These are phyloP conservation scores for Phytophthora ohioensis DNA, from an alignment of 352 stramenopile genomes.

Conservation along the genomic window DNA sequence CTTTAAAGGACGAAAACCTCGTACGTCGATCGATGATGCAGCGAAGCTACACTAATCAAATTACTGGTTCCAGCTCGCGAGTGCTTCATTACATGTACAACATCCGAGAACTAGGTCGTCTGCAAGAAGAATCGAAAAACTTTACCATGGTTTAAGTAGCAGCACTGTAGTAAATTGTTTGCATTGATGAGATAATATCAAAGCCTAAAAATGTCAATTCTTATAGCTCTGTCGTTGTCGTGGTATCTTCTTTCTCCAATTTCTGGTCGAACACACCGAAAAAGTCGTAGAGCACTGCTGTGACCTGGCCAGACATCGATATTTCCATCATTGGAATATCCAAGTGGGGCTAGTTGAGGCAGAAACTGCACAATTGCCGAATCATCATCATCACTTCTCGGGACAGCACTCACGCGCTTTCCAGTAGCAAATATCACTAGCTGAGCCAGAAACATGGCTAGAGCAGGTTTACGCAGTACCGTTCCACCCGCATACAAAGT, in stretches of 20 bases:
- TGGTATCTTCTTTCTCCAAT: background rate
- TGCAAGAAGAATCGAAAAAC: slow-evolving; percentile 15
- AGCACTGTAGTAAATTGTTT: background rate
- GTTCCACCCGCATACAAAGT: slow-evolving; percentile 14
- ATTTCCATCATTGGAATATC: background rate
- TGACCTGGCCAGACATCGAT: slow-evolving; percentile 3
- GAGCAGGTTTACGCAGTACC: slow-evolving; percentile 22
- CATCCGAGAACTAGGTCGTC: slow-evolving; percentile 6
- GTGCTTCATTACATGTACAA: slow-evolving; percentile 30
- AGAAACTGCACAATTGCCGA: slow-evolving; percentile 10
- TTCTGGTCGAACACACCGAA: slow-evolving; percentile 14
- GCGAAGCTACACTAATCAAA: slow-evolving; percentile 20
- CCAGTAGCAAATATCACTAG: slow-evolving; percentile 19
- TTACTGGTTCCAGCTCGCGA: slow-evolving; percentile 26
- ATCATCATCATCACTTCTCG: background rate
- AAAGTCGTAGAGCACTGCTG: slow-evolving; percentile 31
- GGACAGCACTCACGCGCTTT: background rate
- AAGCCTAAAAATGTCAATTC: too few relatives aligned
- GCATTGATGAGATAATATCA: too few relatives aligned
- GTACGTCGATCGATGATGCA: slow-evolving; percentile 16
- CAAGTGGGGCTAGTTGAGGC: slow-evolving; percentile 12
- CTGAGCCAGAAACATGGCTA: slow-evolving; percentile 24
- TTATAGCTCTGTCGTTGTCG: slow-evolving; percentile 11
- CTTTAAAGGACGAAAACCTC: slow-evolving; percentile 2
- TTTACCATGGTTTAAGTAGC: slow-evolving; percentile 13